A percentile compares a stretch with the other conserved stretches of the same genome.
Evolutionary conservation across 2,329 filamentous ascomycete species (phyloP).

Genomic region (Aspergillus glaucus): DNA sequence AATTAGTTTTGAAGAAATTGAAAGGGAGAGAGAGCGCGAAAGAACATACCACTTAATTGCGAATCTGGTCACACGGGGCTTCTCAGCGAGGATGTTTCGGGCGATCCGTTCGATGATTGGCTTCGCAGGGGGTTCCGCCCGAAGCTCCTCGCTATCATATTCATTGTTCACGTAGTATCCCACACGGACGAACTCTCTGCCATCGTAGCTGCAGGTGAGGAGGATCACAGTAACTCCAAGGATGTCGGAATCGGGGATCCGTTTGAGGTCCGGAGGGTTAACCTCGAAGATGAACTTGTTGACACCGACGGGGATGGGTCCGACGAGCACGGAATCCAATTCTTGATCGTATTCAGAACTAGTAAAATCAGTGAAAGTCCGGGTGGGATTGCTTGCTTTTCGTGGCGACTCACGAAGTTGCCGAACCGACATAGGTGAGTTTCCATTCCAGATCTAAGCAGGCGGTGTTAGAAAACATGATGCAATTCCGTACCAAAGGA

Average conservation of each 20-base stretch:
- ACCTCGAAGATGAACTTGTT: conserved; percentile 99
- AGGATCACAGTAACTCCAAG: conserved; percentile 96
- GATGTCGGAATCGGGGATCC: conserved; percentile 91
- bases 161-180: conserved; percentile 99
- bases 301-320: conserved; percentile 92
- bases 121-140: conserved; percentile 82
- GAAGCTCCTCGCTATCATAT: conserved; percentile 87
- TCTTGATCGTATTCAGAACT: conserved; percentile 97
- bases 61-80: conserved; percentile 94
- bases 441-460: conserved; percentile 92
- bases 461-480: conserved; percentile 12
- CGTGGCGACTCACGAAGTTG: conserved; percentile 69
- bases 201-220: conserved; percentile 92
- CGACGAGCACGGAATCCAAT: conserved; percentile 91
- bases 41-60: conserved; percentile 85
- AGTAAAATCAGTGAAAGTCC: conserved; percentile 16
- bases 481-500: not conserved
- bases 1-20: not conserved
- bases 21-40: not conserved
- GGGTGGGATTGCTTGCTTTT: not conserved
- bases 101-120: conserved; percentile 86
- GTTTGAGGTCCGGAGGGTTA: conserved; percentile 79
- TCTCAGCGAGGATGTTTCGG: conserved; percentile 90
- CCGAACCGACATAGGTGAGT: conserved; percentile 95
- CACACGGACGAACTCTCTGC: conserved; percentile 92